Evolutionary conservation across 2,329 filamentous ascomycete genomes (phyloP).

Genomic region (Fusarium sp.): DNA sequence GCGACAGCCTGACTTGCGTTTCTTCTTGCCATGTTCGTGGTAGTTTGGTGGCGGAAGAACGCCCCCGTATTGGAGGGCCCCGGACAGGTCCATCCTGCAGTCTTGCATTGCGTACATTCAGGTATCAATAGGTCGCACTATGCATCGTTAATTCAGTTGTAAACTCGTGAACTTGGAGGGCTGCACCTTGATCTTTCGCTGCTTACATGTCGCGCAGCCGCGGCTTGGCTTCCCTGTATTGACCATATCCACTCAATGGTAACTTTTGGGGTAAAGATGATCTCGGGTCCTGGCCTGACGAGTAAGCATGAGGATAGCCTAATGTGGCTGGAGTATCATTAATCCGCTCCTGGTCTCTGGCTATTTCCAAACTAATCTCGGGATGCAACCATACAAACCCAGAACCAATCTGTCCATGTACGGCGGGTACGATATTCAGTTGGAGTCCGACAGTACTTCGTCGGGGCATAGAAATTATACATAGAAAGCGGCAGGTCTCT

Average conservation of each 20-base stretch:
- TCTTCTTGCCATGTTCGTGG: background rate
- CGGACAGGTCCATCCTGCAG: constrained; percentile 34
- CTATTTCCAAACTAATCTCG: background rate
- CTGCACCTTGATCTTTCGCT: constrained; percentile 36
- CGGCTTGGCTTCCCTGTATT: constrained; percentile 37
- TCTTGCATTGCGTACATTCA: constrained; percentile 30
- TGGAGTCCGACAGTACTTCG: background rate
- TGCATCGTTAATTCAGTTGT: background rate
- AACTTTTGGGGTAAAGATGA: background rate
- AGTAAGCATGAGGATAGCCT: background rate
- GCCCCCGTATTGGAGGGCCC: constrained; percentile 10
- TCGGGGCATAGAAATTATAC: background rate
- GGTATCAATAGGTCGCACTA: constrained; percentile 35
- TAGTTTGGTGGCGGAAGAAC: constrained; percentile 29
- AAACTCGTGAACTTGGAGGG: fast-evolving
- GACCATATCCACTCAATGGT: constrained; percentile 5
- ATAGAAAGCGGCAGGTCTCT: background rate
- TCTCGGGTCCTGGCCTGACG: background rate
- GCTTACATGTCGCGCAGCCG: constrained; percentile 36
- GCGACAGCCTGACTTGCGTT: fast-evolving
- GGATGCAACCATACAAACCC: background rate
- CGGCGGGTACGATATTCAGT: background rate
- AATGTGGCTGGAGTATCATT: background rate
- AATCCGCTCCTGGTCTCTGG: background rate
- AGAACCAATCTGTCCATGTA: background rate